These are phyloP conservation scores for Thamnidium elegans DNA, from an alignment of 192 early-diverging fungal genomes.

Conservation along the genomic window DNA sequence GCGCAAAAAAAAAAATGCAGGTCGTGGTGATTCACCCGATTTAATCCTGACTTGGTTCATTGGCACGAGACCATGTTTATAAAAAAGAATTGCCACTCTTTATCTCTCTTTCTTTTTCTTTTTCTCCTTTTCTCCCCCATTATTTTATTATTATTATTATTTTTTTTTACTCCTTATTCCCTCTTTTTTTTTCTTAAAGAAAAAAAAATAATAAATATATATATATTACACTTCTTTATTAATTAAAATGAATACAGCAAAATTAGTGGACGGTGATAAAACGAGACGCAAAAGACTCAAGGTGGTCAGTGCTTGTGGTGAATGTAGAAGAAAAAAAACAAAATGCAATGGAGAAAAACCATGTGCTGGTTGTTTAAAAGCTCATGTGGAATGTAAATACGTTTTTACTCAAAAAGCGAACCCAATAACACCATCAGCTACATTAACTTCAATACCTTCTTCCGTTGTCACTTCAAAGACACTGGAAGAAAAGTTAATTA, in stretches of 20 bases:
- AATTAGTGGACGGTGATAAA: slow-evolving; percentile 7
- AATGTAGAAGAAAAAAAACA: slow-evolving; percentile 28
- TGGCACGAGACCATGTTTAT: no score
- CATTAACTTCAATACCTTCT: background rate
- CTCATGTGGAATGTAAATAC: slow-evolving; percentile 20
- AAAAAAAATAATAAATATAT: background rate
- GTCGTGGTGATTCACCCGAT: no score
- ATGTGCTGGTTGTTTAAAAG: slow-evolving; percentile 19
- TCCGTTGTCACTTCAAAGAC: background rate
- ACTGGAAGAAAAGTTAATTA: background rate
- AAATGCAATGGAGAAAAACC: slow-evolving; percentile 33
- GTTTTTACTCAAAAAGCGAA: background rate
- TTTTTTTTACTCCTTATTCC: background rate
- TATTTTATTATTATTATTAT: background rate
- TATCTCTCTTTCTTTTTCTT: background rate
- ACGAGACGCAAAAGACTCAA: slow-evolving; percentile 27
- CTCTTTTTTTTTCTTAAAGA: no score
- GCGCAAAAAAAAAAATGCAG: no score
- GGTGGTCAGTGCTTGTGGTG: slow-evolving; percentile 24
- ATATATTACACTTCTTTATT: background rate
- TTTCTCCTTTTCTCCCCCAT: background rate
- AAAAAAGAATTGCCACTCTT: no score
- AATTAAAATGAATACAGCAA: background rate
- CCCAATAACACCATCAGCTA: background rate
- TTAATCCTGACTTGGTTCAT: no score